Base-by-base conservation (phyloP, 2,329 filamentous ascomycete species). In the Phyllosticta citrichinensis region DNA sequence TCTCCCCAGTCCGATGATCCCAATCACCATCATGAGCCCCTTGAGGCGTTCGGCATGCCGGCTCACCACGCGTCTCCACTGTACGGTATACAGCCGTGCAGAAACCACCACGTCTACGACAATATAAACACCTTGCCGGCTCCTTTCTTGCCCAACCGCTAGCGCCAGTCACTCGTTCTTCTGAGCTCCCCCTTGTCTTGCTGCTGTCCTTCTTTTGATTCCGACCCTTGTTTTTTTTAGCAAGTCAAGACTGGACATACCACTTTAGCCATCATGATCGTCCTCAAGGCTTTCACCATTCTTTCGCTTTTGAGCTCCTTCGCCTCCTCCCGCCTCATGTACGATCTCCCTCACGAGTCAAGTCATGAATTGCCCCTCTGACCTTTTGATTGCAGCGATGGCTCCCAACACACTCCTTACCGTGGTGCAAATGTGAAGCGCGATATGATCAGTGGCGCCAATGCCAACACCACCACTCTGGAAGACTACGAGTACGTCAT, bases 401-500 rank as follows among this genome's bases (percentile, higher is more conserved):
- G 67, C 35, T 64, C 67, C 12, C 52, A 65, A 35, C 66, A 67
- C 52, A 66, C 66, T 19, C 67, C 62, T 19, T 65, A 61, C 47
- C 61, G 63, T 52, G 56, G 60, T 33, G 56, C 22, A 17, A 67
- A 67, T 52, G 65, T 66, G 20, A 68, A 67, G 61, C 65, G 66
- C 56, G 63, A 65, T 5, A 6, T 58, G 2, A 33, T 62, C 33
- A 64, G 62, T 27, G 55, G 63, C 33, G 63, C 66, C 50, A 56
- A 59, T 10, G 57, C 56, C 3, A 63, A n/a, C 54, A 55, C 22
- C 24, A 57, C 60, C 19, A 62, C 55, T 10, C 55, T 55, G 33
- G 51, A 54, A 25, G 55, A 57, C 33, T 87, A 87, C 67, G 84
- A 87, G 63, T 87, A 84, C 71, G 75, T 87, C 27, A 78, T 87